These are phyloP conservation scores for Apiotrichum porosum DNA, from an alignment of 1,284 basidiomycete genomes.

Conservation along the genomic window DNA sequence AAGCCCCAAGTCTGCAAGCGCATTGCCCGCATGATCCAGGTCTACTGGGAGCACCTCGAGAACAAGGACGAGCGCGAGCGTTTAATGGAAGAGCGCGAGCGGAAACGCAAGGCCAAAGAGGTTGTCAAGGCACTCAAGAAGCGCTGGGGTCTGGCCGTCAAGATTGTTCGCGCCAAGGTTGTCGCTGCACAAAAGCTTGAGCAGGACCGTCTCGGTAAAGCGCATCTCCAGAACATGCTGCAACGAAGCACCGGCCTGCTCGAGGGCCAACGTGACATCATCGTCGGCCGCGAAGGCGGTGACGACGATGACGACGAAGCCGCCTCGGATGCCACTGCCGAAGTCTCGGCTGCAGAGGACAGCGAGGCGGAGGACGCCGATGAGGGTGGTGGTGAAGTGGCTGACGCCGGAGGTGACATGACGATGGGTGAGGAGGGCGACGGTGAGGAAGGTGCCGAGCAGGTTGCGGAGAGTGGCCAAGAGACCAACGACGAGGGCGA, in stretches of 20 bases:
- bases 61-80: conserved; percentile 60
- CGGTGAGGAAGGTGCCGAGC: conserved; percentile 39
- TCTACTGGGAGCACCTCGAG: conserved; percentile 71
- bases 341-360: conserved; percentile 29
- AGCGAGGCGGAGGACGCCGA: conserved; percentile 38
- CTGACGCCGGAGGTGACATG: conserved; percentile 34
- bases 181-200: conserved; percentile 58
- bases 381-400: conserved; percentile 32
- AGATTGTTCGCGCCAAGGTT: conserved; percentile 68
- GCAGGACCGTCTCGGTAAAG: conserved; percentile 64
- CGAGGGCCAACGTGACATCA: conserved; percentile 71
- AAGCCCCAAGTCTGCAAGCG: conserved; percentile 49
- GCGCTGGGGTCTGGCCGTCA: conserved; percentile 83
- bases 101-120: conserved; percentile 66
- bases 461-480: conserved; percentile 17
- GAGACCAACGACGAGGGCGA: conserved; percentile 23
- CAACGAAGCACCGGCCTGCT: conserved; percentile 84
- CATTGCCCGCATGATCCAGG: conserved; percentile 64
- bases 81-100: conserved; percentile 62
- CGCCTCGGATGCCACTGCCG: conserved; percentile 28
- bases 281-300: conserved; percentile 49
- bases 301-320: conserved; percentile 23
- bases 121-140: conserved; percentile 57
- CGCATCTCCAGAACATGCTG: conserved; percentile 84
- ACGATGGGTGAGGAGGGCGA: conserved; percentile 1